Evolutionary conservation across 306 rosid species (phyloP), one percentile per base, ranked within the genome.

Genomic region (Acacia melanoxylon): DNA sequence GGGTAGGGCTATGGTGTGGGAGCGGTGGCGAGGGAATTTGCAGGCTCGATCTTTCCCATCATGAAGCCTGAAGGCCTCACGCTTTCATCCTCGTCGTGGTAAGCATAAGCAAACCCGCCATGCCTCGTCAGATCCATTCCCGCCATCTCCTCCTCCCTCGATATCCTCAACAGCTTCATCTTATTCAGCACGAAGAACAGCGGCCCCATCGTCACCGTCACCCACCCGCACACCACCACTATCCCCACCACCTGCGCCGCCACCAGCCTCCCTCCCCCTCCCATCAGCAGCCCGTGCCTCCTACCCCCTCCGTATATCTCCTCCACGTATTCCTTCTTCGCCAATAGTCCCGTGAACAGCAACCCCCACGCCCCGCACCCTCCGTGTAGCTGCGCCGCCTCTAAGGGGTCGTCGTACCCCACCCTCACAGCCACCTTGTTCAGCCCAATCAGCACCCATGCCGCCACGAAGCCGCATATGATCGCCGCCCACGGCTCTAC

Each of bases 291-390:
- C 58, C 98, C 97, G 54, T 76, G 87, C 6, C 93, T 90, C 78
- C 94, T 83, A 35, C 86, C 42, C 19, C 78, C 71, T 0, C 81
- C 33, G 68, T 94, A 94, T 33, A 88, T 87, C 78, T 94, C 91
- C 0, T 24, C 73, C 75, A 94, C 94, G 46, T 89, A 94, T 10
- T n/a, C 58, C 69, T 75, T 1, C 19, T 81, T 85, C 0, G 97
- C 97, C 7, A 94, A 90, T 65, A 94, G 19, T 1, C 97, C 95
- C 0, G 97, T 94, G 83, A 92, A 94, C 45, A 94, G 10, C 3
- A 94, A 31, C 0, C 98, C 98, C 97, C 95, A 94, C 66, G 92
- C 90, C 8, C 98, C 97, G 10, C 98, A 94, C 33, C 97, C 97
- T 0, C 97, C 97, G 76, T 94, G 98, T 0, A 94, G 84, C 41